Evolutionary conservation across 331 rosid species (phyloP).

Genomic region (Rhamnella rubrinervis): DNA sequence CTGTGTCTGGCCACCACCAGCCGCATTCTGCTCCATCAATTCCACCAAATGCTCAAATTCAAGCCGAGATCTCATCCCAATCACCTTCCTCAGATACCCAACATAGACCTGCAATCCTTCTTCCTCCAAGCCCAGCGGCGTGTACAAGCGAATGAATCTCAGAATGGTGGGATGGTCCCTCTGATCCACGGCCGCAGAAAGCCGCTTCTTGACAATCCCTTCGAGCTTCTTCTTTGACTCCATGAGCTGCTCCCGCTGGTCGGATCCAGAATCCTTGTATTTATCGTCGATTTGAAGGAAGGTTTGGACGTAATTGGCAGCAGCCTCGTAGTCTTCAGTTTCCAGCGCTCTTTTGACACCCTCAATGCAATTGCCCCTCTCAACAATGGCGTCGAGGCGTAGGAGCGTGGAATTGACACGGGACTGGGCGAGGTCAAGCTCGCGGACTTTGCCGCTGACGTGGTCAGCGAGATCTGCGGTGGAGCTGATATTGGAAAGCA

Average conservation of each 20-base stretch:
- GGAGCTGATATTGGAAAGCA: conserved; percentile 64
- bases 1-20: conserved; percentile 29
- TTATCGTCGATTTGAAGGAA: conserved; percentile 72
- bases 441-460: conserved; percentile 86
- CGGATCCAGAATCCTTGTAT: conserved; percentile 69
- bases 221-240: conserved; percentile 68
- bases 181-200: conserved; percentile 69
- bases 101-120: conserved; percentile 92
- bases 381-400: conserved; percentile 84
- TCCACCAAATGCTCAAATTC: conserved; percentile 83
- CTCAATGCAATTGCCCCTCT: conserved; percentile 72
- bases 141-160: conserved; percentile 59
- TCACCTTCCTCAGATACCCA: conserved; percentile 80
- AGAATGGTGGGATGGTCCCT: conserved; percentile 64
- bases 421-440: conserved; percentile 90
- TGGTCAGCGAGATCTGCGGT: conserved; percentile 84
- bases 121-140: conserved; percentile 80
- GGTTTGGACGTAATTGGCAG: conserved; percentile 56
- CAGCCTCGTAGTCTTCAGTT: conserved; percentile 66
- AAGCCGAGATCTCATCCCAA: conserved; percentile 82
- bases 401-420: conserved; percentile 78
- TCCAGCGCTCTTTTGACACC: conserved; percentile 70
- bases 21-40: conserved; percentile 58
- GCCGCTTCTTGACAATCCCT: conserved; percentile 75
- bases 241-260: conserved; percentile 72